Evolutionary conservation across 2,329 filamentous ascomycete species (phyloP), one percentile per base, ranked within the genome.

Genomic region (Lasiodiplodia hormozganensis): DNA sequence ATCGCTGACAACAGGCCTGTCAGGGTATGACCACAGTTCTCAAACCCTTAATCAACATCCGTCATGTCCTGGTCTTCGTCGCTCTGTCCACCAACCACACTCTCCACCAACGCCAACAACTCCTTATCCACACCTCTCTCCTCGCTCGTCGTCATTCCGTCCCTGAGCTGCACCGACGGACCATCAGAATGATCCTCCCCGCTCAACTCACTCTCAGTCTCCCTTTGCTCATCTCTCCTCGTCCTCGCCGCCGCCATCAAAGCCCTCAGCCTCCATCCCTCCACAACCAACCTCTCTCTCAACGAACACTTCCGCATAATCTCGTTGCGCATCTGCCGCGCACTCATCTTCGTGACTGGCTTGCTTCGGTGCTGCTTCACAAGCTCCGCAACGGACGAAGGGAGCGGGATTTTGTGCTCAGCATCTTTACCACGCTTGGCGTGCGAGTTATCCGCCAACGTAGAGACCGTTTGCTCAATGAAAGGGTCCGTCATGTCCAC

Each of bases 81-180:
- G 5, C 25, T 23, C 25, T 34, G 16, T 60, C 5, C 64, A 18
- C 21, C 66, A 8, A 57, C 62, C 21, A 49, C 67, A 14, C 34
- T 60, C 5, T 60, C 70, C 40, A 16, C 21, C 65, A 52, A 62
- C 25, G 23, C 52, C 60, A 60, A 56, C 47, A 62, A 28, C 53
- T 65, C 69, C 14, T 4, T 28, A n/a, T 43, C 67, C n/a, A 58
- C 16, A 31, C 53, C 12, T 16, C n/a, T 36, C 34, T 64, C 49
- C 65, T 18, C 57, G 10, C 53, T 68, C 28, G n/a, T 51, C 14
- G 34, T 51, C 36, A 66, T 28, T 40, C 51, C 65, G 10, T 14
- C 23, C 49, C 18, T 53, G 38, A 28, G 38, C 68, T 34, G 54
- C 38, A 10, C 31, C 34, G 34, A 62, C 60, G 34, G n/a, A 2